Evolutionary conservation across 306 rosid species (phyloP).

Genomic region (Senna siamea): DNA sequence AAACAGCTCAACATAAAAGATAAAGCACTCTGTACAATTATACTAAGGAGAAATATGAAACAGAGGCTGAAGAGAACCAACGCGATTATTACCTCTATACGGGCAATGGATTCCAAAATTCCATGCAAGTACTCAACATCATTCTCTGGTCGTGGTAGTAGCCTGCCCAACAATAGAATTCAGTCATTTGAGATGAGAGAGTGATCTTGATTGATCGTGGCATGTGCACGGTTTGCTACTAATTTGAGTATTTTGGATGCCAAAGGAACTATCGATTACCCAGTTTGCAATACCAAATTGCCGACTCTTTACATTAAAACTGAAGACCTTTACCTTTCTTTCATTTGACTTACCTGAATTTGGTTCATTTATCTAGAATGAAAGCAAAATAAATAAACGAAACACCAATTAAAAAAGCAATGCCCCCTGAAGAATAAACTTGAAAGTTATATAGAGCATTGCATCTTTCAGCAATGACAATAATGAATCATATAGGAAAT

Average conservation of each 20-base stretch:
- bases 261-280: background rate
- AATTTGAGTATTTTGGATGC: background rate
- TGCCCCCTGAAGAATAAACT: background rate
- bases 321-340: slow-evolving; percentile 1
- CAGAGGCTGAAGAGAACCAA: slow-evolving; percentile 1
- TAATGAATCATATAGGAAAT: background rate
- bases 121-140: slow-evolving; percentile 83
- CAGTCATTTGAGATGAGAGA: slow-evolving; percentile 16
- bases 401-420: too few species aligned
- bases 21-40: background rate
- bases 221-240: background rate
- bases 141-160: slow-evolving; percentile 83
- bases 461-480: slow-evolving; percentile 21
- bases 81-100: slow-evolving; percentile 71
- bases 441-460: background rate
- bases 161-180: slow-evolving; percentile 51
- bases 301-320: slow-evolving; percentile 20
- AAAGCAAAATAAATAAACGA: too few species aligned
- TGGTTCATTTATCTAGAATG: slow-evolving; percentile 5
- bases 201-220: background rate
- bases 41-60: slow-evolving; percentile 1
- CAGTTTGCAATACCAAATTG: slow-evolving; percentile 27
- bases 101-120: slow-evolving; percentile 89
- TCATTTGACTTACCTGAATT: slow-evolving; percentile 8
- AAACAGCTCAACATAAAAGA: background rate